phyloP scores from a whole-genome alignment of 148 eudicot species.

The Spergularia marina region DNA sequence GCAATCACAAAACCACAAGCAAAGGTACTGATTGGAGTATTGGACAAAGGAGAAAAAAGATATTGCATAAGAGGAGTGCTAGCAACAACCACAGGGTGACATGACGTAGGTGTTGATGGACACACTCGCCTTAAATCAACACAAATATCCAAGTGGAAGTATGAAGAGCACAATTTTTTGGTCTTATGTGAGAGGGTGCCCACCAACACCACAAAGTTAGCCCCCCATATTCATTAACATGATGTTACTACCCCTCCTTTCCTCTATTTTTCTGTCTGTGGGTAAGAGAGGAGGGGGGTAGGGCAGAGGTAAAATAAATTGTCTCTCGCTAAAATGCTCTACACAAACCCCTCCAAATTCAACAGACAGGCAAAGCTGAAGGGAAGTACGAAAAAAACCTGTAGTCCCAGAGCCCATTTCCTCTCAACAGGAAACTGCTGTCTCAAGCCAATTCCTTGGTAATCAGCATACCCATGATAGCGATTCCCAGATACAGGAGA shows the following conservation, averaged over 20 bases:
- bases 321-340: not conserved
- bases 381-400: slow-evolving; percentile 41
- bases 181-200: no score
- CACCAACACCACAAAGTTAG: no score
- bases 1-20: not conserved
- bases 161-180: no score
- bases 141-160: no score
- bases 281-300: not conserved
- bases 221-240: not conserved
- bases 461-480: slow-evolving; percentile 56
- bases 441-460: slow-evolving; percentile 58
- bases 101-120: no score
- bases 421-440: slow-evolving; percentile 65
- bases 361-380: not conserved
- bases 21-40: no score
- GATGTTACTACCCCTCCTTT: not conserved
- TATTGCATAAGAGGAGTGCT: no score
- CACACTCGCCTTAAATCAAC: no score
- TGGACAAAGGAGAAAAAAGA: no score
- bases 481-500: slow-evolving; percentile 53
- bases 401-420: slow-evolving; percentile 99
- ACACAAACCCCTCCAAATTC: not conserved
- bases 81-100: no score
- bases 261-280: not conserved
- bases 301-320: not conserved